phyloP scores from a whole-genome alignment of 306 rosid genomes.

The Cicer bijugum region DNA sequence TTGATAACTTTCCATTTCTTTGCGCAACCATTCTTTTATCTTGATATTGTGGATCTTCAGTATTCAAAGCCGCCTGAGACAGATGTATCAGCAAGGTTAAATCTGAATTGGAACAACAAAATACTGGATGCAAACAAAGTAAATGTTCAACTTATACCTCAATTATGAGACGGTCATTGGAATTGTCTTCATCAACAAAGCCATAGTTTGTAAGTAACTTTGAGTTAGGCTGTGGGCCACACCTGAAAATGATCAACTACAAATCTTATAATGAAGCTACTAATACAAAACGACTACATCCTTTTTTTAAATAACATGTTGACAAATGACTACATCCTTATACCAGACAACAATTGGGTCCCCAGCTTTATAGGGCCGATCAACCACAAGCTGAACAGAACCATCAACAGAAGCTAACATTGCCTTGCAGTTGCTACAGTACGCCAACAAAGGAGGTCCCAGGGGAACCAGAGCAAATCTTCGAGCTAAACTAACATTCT shows the following conservation, averaged over 20 bases:
- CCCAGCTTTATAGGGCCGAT: conserved; percentile 83
- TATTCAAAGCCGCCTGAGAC: conserved; percentile 84
- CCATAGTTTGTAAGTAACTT: conserved; percentile 91
- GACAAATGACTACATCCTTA: conserved; percentile 35
- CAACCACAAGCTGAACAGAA: conserved; percentile 84
- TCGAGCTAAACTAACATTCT: conserved; percentile 98
- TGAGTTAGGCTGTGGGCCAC: conserved; percentile 98
- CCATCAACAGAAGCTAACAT: conserved; percentile 83
- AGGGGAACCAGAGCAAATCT: conserved; percentile 98
- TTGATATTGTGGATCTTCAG: conserved; percentile 97
- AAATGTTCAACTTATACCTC: conserved; percentile 57
- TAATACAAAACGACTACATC: conserved; percentile 1
- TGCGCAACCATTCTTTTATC: conserved; percentile 96
- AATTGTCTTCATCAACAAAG: conserved; percentile 85
- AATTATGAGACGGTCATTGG: conserved; percentile 73
- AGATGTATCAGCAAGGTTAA: conserved; percentile 42
- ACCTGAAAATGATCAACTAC: conserved; percentile 64
- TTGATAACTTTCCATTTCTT: conserved; percentile 83
- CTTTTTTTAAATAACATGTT: conserved; percentile 17
- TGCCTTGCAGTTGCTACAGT: conserved; percentile 86
- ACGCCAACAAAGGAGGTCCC: conserved; percentile 92
- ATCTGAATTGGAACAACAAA: conserved; percentile 38
- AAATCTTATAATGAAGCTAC: conserved; percentile 23
- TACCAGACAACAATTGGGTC: conserved; percentile 95
- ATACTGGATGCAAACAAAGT: conserved; percentile 24